phyloP scores from a whole-genome alignment of 257 asterid genomes.

The Handroanthus guayacan region DNA sequence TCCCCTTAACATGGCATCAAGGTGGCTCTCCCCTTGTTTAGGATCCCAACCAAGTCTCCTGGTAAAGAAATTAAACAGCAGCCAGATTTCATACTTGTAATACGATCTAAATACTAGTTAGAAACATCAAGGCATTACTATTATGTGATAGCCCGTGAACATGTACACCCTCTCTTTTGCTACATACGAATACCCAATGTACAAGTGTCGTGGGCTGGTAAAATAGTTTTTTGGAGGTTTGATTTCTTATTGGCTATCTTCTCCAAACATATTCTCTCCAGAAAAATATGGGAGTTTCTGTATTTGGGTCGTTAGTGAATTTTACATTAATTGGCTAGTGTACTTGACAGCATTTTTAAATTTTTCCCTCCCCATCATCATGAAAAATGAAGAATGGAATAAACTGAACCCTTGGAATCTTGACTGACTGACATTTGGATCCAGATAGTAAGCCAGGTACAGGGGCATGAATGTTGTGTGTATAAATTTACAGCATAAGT shows the following conservation, averaged over 20 bases:
- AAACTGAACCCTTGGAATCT: neutral
- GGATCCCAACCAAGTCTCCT: constrained; percentile 99
- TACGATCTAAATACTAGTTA: neutral
- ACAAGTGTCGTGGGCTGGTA: neutral
- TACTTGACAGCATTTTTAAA: neutral
- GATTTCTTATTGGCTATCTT: neutral
- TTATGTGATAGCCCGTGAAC: neutral
- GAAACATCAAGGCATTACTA: neutral
- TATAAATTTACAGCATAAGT: neutral
- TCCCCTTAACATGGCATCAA: constrained; percentile 95
- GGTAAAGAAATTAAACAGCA: constrained; percentile 39
- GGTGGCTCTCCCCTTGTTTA: constrained; percentile 89
- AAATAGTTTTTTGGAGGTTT: neutral
- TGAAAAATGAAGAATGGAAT: constrained; percentile 1
- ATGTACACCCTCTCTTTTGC: neutral
- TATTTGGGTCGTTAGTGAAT: constrained; percentile 1
- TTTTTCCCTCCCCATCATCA: neutral
- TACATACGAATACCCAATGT: neutral
- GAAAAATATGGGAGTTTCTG: neutral
- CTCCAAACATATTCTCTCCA: neutral
- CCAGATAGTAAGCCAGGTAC: neutral
- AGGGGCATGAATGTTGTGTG: neutral
- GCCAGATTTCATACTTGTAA: neutral
- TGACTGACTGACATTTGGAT: neutral
- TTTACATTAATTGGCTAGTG: neutral